Percentiles rank a stretch among this genome's conserved stretches.
Evolutionary conservation across 2,329 filamentous ascomycete genomes (phyloP).

Genomic region (Penicillium sp.): DNA sequence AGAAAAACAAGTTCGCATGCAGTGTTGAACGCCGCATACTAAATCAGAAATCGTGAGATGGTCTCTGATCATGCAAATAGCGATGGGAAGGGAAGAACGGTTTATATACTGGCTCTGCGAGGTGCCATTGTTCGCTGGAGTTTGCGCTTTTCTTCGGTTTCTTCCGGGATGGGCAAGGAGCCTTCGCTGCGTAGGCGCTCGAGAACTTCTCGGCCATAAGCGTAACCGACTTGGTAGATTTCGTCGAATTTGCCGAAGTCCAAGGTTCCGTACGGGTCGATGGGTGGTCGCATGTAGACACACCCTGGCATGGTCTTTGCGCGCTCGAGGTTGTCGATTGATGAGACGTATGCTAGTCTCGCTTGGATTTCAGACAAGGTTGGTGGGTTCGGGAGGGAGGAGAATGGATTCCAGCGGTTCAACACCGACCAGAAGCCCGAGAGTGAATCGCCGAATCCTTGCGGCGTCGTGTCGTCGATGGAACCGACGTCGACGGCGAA

Average conservation of each 20-base stretch:
- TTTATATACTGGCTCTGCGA: constrained; percentile 69
- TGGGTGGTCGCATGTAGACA: constrained; percentile 93
- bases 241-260: constrained; percentile 98
- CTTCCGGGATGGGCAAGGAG: constrained; percentile 67
- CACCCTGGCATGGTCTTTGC: constrained; percentile 90
- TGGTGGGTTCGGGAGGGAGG: constrained; percentile 82
- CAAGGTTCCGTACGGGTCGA: constrained; percentile 89
- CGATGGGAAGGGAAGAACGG: neutral
- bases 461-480: constrained; percentile 87
- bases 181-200: constrained; percentile 76
- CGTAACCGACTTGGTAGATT: constrained; percentile 87
- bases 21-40: neutral
- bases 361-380: constrained; percentile 96
- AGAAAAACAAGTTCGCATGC: neutral
- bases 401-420: constrained; percentile 98
- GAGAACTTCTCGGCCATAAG: constrained; percentile 79
- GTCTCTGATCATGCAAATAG: neutral
- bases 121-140: constrained; percentile 78
- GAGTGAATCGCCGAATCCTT: constrained; percentile 88
- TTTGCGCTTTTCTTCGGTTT: constrained; percentile 75
- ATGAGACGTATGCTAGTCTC: constrained; percentile 89
- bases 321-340: constrained; percentile 88
- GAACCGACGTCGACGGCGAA: constrained; percentile 95
- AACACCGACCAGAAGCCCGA: constrained; percentile 93
- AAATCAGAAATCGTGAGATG: neutral